Percentiles rank a stretch among this genome's conserved stretches.
Evolutionary conservation across 2,329 filamentous ascomycete genomes (phyloP).

Genomic region (Paradendryphiella salina): DNA sequence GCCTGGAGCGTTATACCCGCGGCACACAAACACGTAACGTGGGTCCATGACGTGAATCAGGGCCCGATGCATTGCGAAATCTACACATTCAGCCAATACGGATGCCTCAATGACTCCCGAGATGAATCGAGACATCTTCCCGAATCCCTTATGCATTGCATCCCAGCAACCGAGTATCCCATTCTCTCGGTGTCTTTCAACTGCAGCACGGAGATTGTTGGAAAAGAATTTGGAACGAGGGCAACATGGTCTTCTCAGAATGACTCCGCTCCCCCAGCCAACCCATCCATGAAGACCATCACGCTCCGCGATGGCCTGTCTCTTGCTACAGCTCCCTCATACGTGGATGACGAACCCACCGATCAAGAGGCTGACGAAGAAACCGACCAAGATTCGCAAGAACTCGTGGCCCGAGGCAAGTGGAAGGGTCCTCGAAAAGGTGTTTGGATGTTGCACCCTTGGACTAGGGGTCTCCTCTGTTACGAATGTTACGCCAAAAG

Average conservation of each 20-base stretch:
- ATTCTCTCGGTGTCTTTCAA: background rate
- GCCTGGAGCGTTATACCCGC: conserved; percentile 23
- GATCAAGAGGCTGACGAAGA: background rate
- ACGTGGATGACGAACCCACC: too few relatives aligned
- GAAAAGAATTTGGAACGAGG: too few relatives aligned
- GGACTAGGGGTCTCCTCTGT: conserved; percentile 24
- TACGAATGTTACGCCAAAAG: conserved; percentile 32
- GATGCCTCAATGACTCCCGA: conserved; percentile 9
- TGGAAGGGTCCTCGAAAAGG: conserved; percentile 10
- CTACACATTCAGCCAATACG: conserved; percentile 13
- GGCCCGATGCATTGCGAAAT: conserved; percentile 17
- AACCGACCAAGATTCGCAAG: background rate
- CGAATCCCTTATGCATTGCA: conserved; percentile 10
- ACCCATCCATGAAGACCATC: too few relatives aligned
- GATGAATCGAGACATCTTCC: conserved; percentile 7
- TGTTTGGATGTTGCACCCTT: conserved; percentile 37
- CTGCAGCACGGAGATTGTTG: too few relatives aligned
- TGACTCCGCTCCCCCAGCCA: background rate
- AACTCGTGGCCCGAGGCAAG: conserved; percentile 8
- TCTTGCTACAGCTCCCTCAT: too few relatives aligned
- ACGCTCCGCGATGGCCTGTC: too few relatives aligned
- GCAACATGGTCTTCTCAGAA: background rate
- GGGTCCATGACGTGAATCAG: conserved; percentile 19
- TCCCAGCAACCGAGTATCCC: background rate
- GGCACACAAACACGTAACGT: conserved; percentile 6